A percentile compares a stretch with the other conserved stretches of the same genome.
These are phyloP conservation scores for Sorghum bicolor DNA, from an alignment of 176 grass and related monocot species.

Conservation along the genomic window DNA sequence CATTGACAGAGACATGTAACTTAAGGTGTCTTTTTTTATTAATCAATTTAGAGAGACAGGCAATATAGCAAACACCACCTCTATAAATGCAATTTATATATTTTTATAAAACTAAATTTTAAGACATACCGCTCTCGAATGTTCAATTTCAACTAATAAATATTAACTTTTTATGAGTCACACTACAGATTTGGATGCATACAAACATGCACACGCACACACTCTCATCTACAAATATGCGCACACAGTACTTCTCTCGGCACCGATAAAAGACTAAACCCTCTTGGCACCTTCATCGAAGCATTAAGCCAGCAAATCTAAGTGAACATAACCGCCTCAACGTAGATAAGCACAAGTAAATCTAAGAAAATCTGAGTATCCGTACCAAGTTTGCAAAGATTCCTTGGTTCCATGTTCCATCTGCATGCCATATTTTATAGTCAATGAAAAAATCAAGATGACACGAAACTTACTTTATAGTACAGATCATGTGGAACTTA, in stretches of 20 bases:
- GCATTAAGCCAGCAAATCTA: not conserved
- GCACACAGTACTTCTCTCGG: no score
- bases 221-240: no score
- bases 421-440: not conserved
- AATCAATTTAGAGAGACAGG: no score
- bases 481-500: slow-evolving; percentile 12
- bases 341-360: not conserved
- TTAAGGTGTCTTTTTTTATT: no score
- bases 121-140: not conserved
- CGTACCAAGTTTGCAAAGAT: not conserved
- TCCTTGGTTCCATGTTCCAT: not conserved
- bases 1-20: no score
- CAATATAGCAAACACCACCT: no score
- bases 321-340: not conserved
- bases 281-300: not conserved
- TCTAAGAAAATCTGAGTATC: not conserved
- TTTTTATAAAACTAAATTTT: not conserved
- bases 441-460: not conserved
- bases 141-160: not conserved
- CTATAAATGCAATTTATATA: not conserved
- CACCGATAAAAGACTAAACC: not conserved
- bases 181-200: no score
- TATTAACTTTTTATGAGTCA: not conserved
- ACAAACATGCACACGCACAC: no score
- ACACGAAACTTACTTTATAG: not conserved